Evolutionary conservation across 2,329 filamentous ascomycete genomes (phyloP).

Genomic region (Chrysoporthe austroafricana): DNA sequence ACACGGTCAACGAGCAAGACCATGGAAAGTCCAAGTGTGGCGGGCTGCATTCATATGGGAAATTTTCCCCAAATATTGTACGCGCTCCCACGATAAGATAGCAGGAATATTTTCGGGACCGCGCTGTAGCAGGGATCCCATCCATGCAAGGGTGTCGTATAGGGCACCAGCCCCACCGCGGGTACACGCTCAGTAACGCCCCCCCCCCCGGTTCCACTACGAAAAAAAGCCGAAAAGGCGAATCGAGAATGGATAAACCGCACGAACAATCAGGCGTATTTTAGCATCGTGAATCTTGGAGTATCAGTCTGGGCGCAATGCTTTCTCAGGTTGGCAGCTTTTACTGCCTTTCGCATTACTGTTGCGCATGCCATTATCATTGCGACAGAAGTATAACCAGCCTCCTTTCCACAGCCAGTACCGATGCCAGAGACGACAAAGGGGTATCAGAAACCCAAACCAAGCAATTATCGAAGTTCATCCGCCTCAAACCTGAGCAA

Average conservation of each 20-base stretch:
- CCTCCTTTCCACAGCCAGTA: not conserved
- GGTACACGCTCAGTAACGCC: not conserved
- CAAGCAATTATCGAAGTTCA: not conserved
- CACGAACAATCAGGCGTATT: not conserved
- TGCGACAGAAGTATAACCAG: not conserved
- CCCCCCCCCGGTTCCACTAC: not conserved
- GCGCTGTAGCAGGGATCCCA: conserved; percentile 21
- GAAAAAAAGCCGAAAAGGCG: not conserved
- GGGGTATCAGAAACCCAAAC: conserved; percentile 14
- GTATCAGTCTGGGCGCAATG: not conserved
- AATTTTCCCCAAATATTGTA: not conserved
- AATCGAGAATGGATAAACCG: not conserved
- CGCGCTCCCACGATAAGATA: conserved; percentile 24
- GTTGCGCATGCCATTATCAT: not conserved
- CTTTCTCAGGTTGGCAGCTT: not conserved
- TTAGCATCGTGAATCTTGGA: not conserved
- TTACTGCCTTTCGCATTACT: not conserved
- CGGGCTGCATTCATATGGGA: not conserved
- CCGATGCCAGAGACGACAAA: conserved; percentile 5
- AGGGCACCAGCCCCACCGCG: too few species aligned
- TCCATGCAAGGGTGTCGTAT: too few species aligned
- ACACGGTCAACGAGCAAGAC: conserved; percentile 9
- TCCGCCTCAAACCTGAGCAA: not conserved
- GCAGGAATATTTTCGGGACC: conserved; percentile 4
- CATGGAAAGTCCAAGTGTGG: not conserved